These are phyloP conservation scores for Beauveria sp. DNA, from an alignment of 2,329 filamentous ascomycete genomes.

Conservation along the genomic window DNA sequence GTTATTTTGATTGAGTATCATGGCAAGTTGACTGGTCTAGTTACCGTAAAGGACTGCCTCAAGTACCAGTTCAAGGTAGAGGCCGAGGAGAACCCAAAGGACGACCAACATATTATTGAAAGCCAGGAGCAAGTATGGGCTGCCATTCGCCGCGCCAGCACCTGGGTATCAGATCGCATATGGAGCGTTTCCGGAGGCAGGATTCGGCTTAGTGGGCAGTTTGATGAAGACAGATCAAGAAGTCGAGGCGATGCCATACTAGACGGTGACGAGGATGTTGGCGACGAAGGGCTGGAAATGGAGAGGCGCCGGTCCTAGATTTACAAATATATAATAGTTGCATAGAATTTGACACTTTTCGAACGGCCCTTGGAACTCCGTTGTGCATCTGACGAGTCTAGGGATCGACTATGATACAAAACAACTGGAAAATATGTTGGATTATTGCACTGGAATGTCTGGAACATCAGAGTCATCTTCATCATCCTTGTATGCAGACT, in stretches of 20 bases:
- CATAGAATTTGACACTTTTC: background rate
- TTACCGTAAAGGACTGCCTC: conserved; percentile 94
- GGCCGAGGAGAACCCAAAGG: conserved; percentile 65
- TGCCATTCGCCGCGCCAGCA: conserved; percentile 42
- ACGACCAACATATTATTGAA: conserved; percentile 47
- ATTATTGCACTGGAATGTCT: conserved; percentile 19
- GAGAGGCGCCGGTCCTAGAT: conserved; percentile 25
- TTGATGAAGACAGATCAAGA: conserved; percentile 28
- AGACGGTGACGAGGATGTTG: conserved; percentile 34
- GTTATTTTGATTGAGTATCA: conserved; percentile 90
- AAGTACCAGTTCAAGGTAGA: conserved; percentile 98
- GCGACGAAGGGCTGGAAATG: conserved; percentile 36
- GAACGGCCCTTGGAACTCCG: background rate
- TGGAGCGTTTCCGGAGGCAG: conserved; percentile 47
- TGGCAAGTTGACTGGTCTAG: conserved; percentile 72
- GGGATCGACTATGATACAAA: background rate
- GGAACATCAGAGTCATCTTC: conserved; percentile 28
- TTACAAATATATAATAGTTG: background rate
- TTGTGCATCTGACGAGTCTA: too few species aligned
- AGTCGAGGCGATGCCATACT: conserved; percentile 39
- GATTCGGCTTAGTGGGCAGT: conserved; percentile 40
- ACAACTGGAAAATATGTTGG: background rate
- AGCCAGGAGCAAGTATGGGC: conserved; percentile 60
- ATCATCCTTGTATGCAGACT: conserved; percentile 17
- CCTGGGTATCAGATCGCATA: conserved; percentile 53